Percentiles rank a stretch among this genome's conserved stretches.
Evolutionary conservation across 306 rosid species (phyloP).

Genomic region (Astragalus glycyphyllos): DNA sequence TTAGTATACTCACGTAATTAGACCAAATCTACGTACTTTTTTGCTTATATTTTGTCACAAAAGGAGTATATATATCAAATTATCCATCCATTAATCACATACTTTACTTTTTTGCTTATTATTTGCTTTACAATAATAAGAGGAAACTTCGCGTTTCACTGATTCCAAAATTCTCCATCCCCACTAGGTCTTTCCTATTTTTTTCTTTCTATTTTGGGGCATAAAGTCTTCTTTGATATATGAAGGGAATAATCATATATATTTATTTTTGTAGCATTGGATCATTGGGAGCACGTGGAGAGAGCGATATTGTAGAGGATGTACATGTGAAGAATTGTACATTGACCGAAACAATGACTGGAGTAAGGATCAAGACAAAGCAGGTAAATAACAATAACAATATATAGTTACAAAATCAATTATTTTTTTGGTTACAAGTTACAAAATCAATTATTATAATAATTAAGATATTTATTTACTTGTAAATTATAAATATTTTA

Average conservation of each 20-base stretch:
- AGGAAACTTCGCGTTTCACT: background rate
- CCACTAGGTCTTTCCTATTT: background rate
- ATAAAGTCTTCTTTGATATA: background rate
- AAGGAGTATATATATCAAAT: no score
- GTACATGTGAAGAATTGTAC: constrained; percentile 59
- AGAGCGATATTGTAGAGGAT: constrained; percentile 51
- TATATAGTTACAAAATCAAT: background rate
- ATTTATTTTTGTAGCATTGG: constrained; percentile 54
- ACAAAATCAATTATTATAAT: background rate
- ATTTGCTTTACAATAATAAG: no score
- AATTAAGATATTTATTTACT: background rate
- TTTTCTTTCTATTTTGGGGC: background rate
- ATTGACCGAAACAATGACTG: constrained; percentile 55
- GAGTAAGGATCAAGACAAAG: constrained; percentile 75
- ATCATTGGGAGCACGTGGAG: constrained; percentile 64
- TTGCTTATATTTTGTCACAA: no score
- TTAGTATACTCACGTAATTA: background rate
- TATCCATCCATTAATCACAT: no score
- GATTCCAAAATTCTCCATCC: background rate
- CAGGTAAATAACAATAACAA: constrained; percentile 50
- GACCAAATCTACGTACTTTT: no score
- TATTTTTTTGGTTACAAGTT: no score
- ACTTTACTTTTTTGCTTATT: no score
- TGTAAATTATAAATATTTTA: background rate
- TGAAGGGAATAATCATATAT: background rate